A percentile compares a stretch with the other conserved stretches of the same genome.
Evolutionary conservation across 108 stramenopile genomes (phyloP).

Genomic region (Fragilariopsis cylindrus): DNA sequence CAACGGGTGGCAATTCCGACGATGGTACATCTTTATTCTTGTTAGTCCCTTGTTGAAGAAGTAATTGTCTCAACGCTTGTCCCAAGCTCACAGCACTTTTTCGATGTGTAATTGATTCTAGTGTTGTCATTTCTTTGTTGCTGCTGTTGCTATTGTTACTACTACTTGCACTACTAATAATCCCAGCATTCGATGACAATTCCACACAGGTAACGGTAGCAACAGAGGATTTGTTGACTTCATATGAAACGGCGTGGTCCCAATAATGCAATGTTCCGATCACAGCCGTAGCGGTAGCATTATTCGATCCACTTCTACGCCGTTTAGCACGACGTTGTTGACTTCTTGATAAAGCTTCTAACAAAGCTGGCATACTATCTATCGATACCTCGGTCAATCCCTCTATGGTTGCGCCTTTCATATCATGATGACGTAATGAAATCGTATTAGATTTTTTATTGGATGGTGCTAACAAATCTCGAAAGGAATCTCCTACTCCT

Average conservation of each 20-base stretch:
- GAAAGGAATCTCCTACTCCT: slow-evolving; percentile 35
- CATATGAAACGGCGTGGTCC: slow-evolving; percentile 22
- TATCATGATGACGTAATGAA: slow-evolving; percentile 19
- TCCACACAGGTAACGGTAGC: slow-evolving; percentile 38
- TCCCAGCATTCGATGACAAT: slow-evolving; percentile 13
- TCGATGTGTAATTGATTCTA: slow-evolving; percentile 8
- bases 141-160: background rate
- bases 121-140: background rate
- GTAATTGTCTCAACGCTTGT: slow-evolving; percentile 27
- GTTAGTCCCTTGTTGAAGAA: slow-evolving; percentile 8
- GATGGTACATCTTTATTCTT: background rate
- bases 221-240: slow-evolving; percentile 9
- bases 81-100: slow-evolving; percentile 30
- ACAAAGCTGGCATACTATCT: slow-evolving; percentile 35
- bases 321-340: background rate
- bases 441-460: slow-evolving; percentile 7
- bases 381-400: slow-evolving; percentile 54
- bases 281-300: slow-evolving; percentile 15
- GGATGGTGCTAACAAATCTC: slow-evolving; percentile 42
- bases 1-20: slow-evolving; percentile 7
- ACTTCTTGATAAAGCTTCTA: slow-evolving; percentile 6
- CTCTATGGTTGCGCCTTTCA: slow-evolving; percentile 50
- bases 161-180: background rate
- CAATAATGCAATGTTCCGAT: slow-evolving; percentile 29
- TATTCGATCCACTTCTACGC: background rate